Evolutionary conservation across 2,329 filamentous ascomycete species (phyloP).

Genomic region (Cladosporium velox): DNA sequence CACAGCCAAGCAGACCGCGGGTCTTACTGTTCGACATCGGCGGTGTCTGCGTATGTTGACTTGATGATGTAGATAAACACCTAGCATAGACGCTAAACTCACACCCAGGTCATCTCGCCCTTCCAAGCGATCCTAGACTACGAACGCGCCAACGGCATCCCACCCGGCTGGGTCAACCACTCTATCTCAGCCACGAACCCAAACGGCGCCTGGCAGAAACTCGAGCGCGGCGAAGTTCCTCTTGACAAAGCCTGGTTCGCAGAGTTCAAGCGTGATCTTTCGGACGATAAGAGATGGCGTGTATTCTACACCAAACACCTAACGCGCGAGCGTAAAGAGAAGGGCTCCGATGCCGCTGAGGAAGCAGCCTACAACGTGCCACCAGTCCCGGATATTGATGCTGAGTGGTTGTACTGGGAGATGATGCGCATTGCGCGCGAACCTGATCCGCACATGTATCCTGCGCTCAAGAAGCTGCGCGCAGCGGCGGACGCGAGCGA

Average conservation of each 20-base stretch:
- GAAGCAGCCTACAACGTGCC: conserved; percentile 47
- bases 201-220: conserved; percentile 79
- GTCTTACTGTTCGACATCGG: conserved; percentile 93
- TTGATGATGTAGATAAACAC: background rate
- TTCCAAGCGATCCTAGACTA: conserved; percentile 94
- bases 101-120: conserved; percentile 75
- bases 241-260: conserved; percentile 75
- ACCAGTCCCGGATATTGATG: conserved; percentile 71
- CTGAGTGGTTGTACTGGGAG: conserved; percentile 77
- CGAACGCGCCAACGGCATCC: conserved; percentile 73
- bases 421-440: conserved; percentile 78
- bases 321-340: conserved; percentile 29
- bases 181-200: conserved; percentile 79
- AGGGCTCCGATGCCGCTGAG: conserved; percentile 47
- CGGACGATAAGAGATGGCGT: conserved; percentile 66
- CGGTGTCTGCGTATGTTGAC: conserved; percentile 84
- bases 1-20: conserved; percentile 53
- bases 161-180: conserved; percentile 87
- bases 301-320: conserved; percentile 50
- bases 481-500: conserved; percentile 32
- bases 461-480: conserved; percentile 71
- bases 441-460: conserved; percentile 86
- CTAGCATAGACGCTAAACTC: background rate
- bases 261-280: conserved; percentile 74
- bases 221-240: conserved; percentile 80